These are phyloP conservation scores for Osmozyma mogii DNA, from an alignment of 805 yeast species.

Conservation along the genomic window DNA sequence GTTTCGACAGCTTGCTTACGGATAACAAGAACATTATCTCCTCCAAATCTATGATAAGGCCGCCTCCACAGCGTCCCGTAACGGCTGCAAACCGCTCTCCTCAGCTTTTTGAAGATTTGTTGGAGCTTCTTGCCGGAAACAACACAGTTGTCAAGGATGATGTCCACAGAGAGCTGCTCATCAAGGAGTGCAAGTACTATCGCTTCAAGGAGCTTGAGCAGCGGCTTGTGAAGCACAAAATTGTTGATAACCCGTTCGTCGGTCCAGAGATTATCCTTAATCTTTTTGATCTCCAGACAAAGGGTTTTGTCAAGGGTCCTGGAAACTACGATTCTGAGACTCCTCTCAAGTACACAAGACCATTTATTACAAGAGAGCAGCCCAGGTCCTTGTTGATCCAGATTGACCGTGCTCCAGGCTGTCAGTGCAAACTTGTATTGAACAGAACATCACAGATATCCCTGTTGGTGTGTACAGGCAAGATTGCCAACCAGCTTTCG, in stretches of 20 bases:
- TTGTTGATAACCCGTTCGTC: conserved; percentile 44
- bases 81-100: conserved; percentile 46
- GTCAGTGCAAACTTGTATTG: conserved; percentile 26
- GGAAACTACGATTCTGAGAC: conserved; percentile 13
- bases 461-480: conserved; percentile 19
- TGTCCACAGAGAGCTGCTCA: conserved; percentile 46
- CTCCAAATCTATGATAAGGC: conserved; percentile 48
- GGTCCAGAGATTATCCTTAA: conserved; percentile 47
- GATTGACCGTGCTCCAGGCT: conserved; percentile 15
- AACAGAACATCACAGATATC: conserved; percentile 19
- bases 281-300: conserved; percentile 37
- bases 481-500: conserved; percentile 14
- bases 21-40: conserved; percentile 36
- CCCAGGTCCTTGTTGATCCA: conserved; percentile 24
- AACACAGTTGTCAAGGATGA: conserved; percentile 40
- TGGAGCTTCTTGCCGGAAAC: conserved; percentile 52
- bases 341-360: conserved; percentile 25
- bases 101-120: conserved; percentile 43
- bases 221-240: conserved; percentile 44
- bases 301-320: conserved; percentile 22
- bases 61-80: conserved; percentile 68
- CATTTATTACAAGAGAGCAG: conserved; percentile 26
- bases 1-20: conserved; percentile 43
- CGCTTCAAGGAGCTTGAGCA: conserved; percentile 72
- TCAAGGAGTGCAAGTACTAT: conserved; percentile 71